A percentile compares a stretch with the other conserved stretches of the same genome.
phyloP scores from a whole-genome alignment of 2,329 filamentous ascomycete genomes.

The Fusarium siculi region DNA sequence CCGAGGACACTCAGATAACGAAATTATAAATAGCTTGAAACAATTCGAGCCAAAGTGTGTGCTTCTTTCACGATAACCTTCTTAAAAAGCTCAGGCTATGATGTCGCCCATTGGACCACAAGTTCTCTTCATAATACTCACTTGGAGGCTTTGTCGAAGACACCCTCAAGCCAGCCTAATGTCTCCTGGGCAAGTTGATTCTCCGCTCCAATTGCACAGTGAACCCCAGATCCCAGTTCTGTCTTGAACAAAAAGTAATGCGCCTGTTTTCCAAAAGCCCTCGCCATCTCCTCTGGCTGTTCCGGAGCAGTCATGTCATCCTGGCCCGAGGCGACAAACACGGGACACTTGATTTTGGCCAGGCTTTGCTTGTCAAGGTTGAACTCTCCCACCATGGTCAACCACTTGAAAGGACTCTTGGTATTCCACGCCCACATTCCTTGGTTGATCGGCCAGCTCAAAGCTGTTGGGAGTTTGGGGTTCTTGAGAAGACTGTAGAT shows the following conservation, averaged over 20 bases:
- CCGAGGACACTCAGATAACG: no score
- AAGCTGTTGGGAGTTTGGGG: not conserved
- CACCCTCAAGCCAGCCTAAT: not conserved
- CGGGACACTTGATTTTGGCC: conserved; percentile 9
- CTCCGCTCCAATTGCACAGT: not conserved
- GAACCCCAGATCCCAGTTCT: not conserved
- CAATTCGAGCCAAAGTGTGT: not conserved
- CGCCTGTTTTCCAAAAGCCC: not conserved
- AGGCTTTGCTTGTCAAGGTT: conserved; percentile 17
- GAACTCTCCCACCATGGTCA: conserved; percentile 6
- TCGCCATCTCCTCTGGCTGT: not conserved
- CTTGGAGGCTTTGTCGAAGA: not conserved
- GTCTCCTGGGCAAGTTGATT: not conserved
- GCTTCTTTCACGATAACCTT: rapidly evolving
- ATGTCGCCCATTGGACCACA: rapidly evolving
- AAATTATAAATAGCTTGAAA: no score
- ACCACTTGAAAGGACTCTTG: not conserved
- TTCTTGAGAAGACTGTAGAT: not conserved
- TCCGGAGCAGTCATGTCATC: not conserved
- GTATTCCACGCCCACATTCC: conserved; percentile 7
- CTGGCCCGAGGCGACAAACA: not conserved
- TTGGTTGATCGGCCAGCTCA: not conserved
- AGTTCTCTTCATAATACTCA: no score
- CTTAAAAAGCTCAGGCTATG: rapidly evolving
- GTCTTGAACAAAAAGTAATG: not conserved